phyloP scores from a whole-genome alignment of 257 asterid genomes.

The Knoxia roxburghii region DNA sequence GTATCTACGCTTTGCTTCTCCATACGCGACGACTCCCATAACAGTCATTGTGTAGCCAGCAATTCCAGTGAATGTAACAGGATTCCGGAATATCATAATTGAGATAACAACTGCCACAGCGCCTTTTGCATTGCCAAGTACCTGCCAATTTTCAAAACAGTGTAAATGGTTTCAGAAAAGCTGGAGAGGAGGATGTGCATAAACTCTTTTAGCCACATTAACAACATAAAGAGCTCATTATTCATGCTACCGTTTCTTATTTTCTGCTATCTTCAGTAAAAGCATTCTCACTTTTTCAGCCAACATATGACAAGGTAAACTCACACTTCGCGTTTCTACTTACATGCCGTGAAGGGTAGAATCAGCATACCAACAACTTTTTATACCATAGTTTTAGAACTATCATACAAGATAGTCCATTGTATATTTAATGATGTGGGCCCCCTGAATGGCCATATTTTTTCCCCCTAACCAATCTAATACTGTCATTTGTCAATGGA shows the following conservation, averaged over 20 bases:
- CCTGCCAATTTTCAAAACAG: conserved; percentile 36
- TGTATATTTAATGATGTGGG: too few relatives aligned
- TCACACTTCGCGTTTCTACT: not conserved
- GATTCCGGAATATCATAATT: conserved; percentile 80
- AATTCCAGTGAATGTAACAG: conserved; percentile 78
- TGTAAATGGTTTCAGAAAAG: conserved; percentile 5
- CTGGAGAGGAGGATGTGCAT: not conserved
- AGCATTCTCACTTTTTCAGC: not conserved
- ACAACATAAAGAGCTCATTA: too few relatives aligned
- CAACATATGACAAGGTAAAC: not conserved
- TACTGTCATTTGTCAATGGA: too few relatives aligned
- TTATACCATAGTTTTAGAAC: too few relatives aligned
- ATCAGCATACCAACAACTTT: conserved; percentile 1
- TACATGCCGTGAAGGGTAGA: not conserved
- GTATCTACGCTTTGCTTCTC: conserved; percentile 84
- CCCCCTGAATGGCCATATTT: too few relatives aligned
- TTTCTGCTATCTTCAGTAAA: not conserved
- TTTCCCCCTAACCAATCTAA: too few relatives aligned
- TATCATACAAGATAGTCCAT: too few relatives aligned
- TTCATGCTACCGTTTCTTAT: not conserved
- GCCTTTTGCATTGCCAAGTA: conserved; percentile 95
- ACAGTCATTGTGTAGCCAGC: conserved; percentile 95
- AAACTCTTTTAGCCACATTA: too few relatives aligned
- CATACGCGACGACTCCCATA: conserved; percentile 95
- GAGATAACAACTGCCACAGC: conserved; percentile 99